Evolutionary conservation across 1,284 basidiomycete genomes (phyloP).

Genomic region (Trichosporon faecale): DNA sequence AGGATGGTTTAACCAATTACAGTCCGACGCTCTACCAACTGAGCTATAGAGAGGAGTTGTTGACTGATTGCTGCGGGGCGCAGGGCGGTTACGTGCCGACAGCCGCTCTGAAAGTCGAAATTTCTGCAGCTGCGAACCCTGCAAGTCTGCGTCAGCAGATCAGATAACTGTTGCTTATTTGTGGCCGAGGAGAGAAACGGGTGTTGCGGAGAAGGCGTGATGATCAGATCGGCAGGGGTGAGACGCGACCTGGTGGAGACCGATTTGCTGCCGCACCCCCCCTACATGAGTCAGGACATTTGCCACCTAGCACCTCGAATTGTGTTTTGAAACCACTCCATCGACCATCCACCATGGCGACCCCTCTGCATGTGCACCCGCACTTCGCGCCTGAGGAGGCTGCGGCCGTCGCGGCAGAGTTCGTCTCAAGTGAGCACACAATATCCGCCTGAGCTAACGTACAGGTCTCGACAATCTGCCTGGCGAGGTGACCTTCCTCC

Average conservation of each 20-base stretch:
- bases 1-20: constrained; percentile 11
- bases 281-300: neutral
- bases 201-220: too few relatives aligned
- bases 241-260: neutral
- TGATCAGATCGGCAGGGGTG: neutral
- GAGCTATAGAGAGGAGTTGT: constrained; percentile 7
- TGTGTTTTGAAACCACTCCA: constrained; percentile 3
- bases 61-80: neutral
- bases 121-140: too few relatives aligned
- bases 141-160: too few relatives aligned
- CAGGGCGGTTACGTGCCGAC: neutral
- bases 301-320: neutral
- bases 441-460: neutral
- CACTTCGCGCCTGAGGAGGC: constrained; percentile 62
- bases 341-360: constrained; percentile 14
- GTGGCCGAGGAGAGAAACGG: too few relatives aligned
- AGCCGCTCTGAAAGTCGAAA: neutral
- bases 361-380: constrained; percentile 36
- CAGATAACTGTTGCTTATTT: too few relatives aligned
- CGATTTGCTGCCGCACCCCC: neutral
- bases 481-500: constrained; percentile 65
- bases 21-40: constrained; percentile 11
- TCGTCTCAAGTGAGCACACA: constrained; percentile 62
- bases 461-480: constrained; percentile 72
- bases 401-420: constrained; percentile 65